Conservation (phyloP, 2,329 filamentous ascomycete genomes). For the Fusarium albosuccineum region DNA sequence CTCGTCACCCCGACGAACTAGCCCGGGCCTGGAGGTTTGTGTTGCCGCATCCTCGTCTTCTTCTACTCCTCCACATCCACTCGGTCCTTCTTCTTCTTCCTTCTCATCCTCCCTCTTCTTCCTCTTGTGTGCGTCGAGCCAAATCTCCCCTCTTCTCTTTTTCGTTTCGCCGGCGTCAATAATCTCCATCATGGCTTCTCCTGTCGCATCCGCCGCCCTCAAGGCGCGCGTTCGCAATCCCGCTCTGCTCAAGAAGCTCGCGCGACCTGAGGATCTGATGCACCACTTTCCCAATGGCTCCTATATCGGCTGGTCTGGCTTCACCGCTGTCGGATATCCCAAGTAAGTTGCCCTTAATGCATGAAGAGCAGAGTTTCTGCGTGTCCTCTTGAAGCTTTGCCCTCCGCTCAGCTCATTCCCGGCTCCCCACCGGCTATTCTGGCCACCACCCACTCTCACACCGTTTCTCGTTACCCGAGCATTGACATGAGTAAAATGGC, state of each 20-base stretch:
- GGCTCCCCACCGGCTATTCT: conserved; percentile 33
- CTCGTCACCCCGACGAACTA: conserved; percentile 43
- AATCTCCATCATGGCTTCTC: conserved; percentile 58
- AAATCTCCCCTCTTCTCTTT: conserved; percentile 39
- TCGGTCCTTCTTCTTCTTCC: conserved; percentile 20
- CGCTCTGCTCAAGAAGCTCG: conserved; percentile 83
- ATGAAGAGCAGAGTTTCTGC: neutral
- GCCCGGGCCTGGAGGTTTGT: conserved; percentile 28
- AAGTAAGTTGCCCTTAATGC: conserved; percentile 62
- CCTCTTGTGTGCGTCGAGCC: conserved; percentile 16
- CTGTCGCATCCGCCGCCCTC: conserved; percentile 77
- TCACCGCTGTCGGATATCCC: conserved; percentile 90
- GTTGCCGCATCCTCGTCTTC: conserved; percentile 24
- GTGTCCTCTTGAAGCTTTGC: neutral
- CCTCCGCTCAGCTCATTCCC: conserved; percentile 6
- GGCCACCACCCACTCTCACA: neutral
- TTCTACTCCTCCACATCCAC: conserved; percentile 19
- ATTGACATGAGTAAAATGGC: conserved; percentile 17
- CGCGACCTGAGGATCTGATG: conserved; percentile 82
- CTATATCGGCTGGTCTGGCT: conserved; percentile 93
- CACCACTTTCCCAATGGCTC: conserved; percentile 84
- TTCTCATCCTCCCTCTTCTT: conserved; percentile 12
- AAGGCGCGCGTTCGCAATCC: conserved; percentile 81
- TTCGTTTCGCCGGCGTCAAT: conserved; percentile 23
- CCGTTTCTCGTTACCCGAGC: conserved; percentile 29